Conservation (phyloP, 1,284 basidiomycete species). For the Bjerkandera adusta region DNA sequence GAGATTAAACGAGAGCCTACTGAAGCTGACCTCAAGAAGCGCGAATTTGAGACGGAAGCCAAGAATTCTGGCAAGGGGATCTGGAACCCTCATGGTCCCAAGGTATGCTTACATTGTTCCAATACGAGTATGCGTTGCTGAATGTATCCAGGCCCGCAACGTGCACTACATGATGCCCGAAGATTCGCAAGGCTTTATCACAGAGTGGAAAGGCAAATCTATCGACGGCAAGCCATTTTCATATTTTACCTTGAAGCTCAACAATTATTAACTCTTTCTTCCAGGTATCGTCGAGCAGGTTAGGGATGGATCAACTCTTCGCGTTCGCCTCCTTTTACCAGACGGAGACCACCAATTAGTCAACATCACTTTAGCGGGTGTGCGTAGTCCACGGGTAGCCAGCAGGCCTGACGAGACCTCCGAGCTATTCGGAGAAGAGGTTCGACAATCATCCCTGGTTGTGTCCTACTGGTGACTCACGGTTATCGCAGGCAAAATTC, state of each 20-base stretch:
- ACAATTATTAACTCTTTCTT: conserved; percentile 6
- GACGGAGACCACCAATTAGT: conserved; percentile 86
- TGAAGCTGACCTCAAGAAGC: conserved; percentile 76
- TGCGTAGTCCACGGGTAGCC: conserved; percentile 75
- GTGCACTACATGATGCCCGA: conserved; percentile 88
- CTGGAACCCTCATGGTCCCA: conserved; percentile 85
- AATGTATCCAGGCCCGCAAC: conserved; percentile 52
- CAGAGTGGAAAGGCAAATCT: conserved; percentile 87
- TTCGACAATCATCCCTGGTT: conserved; percentile 29
- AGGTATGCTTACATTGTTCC: conserved; percentile 48
- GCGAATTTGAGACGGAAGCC: conserved; percentile 79
- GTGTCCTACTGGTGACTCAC: neutral
- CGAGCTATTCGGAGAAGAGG: conserved; percentile 86
- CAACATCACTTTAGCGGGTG: conserved; percentile 84
- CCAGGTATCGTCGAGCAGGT: conserved; percentile 92
- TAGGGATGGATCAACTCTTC: conserved; percentile 89
- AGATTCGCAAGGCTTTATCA: conserved; percentile 87
- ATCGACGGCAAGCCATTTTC: conserved; percentile 63
- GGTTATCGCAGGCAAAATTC: conserved; percentile 75
- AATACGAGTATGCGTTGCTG: neutral
- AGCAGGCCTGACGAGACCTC: conserved; percentile 74
- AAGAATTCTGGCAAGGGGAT: conserved; percentile 76
- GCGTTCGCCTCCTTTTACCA: conserved; percentile 85
- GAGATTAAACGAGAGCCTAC: conserved; percentile 77
- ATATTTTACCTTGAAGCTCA: neutral